Percentiles rank a stretch among this genome's conserved stretches.
phyloP scores from a whole-genome alignment of 2,329 filamentous ascomycete species.

The Kalmusia sp. region DNA sequence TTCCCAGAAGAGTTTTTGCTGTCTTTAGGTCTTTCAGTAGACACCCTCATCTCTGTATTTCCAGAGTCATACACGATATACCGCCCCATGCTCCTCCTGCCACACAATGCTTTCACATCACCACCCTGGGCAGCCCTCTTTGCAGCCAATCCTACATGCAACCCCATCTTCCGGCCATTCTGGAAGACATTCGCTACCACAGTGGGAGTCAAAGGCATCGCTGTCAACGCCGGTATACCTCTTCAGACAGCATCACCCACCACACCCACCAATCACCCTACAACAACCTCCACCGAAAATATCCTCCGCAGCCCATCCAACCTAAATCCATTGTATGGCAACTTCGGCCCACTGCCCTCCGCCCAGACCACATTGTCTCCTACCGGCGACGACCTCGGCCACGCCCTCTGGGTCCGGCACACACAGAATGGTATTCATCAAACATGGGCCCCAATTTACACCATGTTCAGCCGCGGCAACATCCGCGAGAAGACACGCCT shows the following conservation, averaged over 20 bases:
- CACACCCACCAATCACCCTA: not conserved
- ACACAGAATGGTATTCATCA: slow-evolving; percentile 79
- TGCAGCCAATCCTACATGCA: slow-evolving; percentile 27
- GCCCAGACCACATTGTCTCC: slow-evolving; percentile 29
- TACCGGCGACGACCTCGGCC: slow-evolving; percentile 61
- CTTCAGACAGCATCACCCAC: slow-evolving; percentile 18
- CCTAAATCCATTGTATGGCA: slow-evolving; percentile 73
- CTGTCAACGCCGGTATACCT: slow-evolving; percentile 65
- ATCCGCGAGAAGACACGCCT: slow-evolving; percentile 86
- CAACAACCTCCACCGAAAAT: slow-evolving; percentile 57
- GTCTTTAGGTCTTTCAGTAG: slow-evolving; percentile 20
- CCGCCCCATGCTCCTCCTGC: slow-evolving; percentile 64
- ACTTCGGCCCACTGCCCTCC: slow-evolving; percentile 67
- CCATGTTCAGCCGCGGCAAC: slow-evolving; percentile 94
- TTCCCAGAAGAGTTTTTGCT: slow-evolving; percentile 21
- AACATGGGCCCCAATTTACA: slow-evolving; percentile 86
- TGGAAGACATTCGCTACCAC: slow-evolving; percentile 40
- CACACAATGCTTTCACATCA: slow-evolving; percentile 53
- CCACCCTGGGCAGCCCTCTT: slow-evolving; percentile 44
- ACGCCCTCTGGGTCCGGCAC: slow-evolving; percentile 79
- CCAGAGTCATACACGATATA: slow-evolving; percentile 62
- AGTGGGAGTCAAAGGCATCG: slow-evolving; percentile 62
- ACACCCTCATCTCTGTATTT: slow-evolving; percentile 28
- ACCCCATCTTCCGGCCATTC: slow-evolving; percentile 28
- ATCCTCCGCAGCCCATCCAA: slow-evolving; percentile 75